phyloP scores from a whole-genome alignment of 495 filamentous ascomycete genomes.

The Bathelium albidoporum region DNA sequence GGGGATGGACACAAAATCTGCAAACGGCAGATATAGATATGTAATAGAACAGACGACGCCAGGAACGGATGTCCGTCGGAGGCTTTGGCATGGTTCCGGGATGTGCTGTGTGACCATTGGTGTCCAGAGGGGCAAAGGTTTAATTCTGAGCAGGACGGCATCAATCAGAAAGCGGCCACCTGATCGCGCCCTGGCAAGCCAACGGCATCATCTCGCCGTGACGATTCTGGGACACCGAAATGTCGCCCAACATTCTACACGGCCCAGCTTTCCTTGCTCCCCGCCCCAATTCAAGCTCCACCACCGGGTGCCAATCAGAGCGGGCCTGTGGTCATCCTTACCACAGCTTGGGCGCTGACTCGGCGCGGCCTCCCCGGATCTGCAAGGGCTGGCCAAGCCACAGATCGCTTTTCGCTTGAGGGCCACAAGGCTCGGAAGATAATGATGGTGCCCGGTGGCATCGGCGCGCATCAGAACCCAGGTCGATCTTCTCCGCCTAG shows the following conservation, averaged over 20 bases:
- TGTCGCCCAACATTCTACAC: background rate
- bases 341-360: background rate
- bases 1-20: background rate
- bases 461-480: background rate
- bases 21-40: background rate
- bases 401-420: background rate
- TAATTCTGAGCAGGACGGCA: background rate
- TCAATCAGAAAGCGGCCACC: background rate
- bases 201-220: background rate
- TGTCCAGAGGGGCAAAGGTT: background rate
- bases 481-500: background rate
- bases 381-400: background rate
- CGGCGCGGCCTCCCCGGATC: background rate
- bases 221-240: background rate
- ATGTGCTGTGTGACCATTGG: background rate
- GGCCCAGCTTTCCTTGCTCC: background rate
- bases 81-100: background rate
- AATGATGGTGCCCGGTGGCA: background rate
- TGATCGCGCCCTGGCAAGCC: background rate
- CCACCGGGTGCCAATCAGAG: background rate
- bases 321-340: background rate
- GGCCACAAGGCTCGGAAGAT: background rate
- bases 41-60: background rate
- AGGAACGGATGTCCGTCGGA: background rate
- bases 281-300: background rate